These are phyloP conservation scores for Actinomortierella wolfii DNA, from an alignment of 371 early-diverging fungal genomes.

Conservation along the genomic window DNA sequence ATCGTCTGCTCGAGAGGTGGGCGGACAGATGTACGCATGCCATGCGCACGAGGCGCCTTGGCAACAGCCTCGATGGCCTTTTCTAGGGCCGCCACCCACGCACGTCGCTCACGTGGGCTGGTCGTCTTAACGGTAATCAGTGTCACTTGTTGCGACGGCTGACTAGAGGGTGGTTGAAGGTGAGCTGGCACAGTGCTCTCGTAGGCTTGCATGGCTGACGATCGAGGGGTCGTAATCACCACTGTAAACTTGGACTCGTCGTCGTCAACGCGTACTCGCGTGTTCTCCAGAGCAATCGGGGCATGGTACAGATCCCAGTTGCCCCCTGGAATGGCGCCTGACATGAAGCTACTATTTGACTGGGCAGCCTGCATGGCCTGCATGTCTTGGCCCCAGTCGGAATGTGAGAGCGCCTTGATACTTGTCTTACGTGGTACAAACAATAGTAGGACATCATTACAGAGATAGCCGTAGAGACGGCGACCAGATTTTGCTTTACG, in stretches of 20 bases:
- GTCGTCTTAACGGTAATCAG: slow-evolving; percentile 25
- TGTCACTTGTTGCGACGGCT: slow-evolving; percentile 4
- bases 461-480: slow-evolving; percentile 82
- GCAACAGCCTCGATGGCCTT: slow-evolving; percentile 31
- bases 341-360: too few species aligned
- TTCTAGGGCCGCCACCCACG: slow-evolving; percentile 17
- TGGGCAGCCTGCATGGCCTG: too few species aligned
- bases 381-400: too few species aligned
- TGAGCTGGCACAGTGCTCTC: slow-evolving; percentile 11
- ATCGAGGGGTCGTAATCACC: slow-evolving; percentile 5
- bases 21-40: slow-evolving; percentile 39
- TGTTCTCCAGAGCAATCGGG: slow-evolving; percentile 22
- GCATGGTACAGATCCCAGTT: slow-evolving; percentile 28
- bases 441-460: slow-evolving; percentile 87
- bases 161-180: slow-evolving; percentile 8
- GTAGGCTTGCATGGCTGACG: slow-evolving; percentile 2
- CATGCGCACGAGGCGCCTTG: slow-evolving; percentile 25
- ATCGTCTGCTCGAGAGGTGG: slow-evolving; percentile 29
- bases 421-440: slow-evolving; percentile 13
- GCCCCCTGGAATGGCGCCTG: too few species aligned
- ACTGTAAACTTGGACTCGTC: slow-evolving; percentile 24
- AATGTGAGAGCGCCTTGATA: too few species aligned
- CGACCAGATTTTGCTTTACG: slow-evolving; percentile 85
- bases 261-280: slow-evolving; percentile 16
- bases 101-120: slow-evolving; percentile 15